Base-by-base conservation (phyloP, 805 yeast species). In the Lachancea lanzarotensis region DNA sequence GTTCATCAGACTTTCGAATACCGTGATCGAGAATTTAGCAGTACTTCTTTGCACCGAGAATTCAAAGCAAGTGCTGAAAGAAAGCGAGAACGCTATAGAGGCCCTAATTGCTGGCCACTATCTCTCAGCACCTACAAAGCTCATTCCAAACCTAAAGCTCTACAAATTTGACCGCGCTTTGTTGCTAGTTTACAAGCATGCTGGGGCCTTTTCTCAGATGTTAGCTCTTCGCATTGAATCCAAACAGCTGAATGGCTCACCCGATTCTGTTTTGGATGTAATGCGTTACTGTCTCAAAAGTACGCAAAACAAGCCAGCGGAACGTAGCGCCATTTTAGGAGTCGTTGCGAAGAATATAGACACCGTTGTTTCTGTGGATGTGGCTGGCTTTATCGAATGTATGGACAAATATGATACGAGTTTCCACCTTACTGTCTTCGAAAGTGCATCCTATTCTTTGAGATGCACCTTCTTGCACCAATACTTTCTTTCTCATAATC, bases 41-140 rank as follows among this genome's bases (percentile, higher is more conserved):
- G 64, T 70, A 3, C 63, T 61, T 3, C 63, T 89, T 30, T 82
- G 86, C 53, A 52, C 67, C 16, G 67, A 60, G 40, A 53, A 66
- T 13, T 62, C 60, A 9, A 53, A 54, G 12, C 45, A 50, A 5
- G 54, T 52, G 20, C 71, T 67, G 42, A 73, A 69, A 22, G 91
- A 84, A 47, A 78, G 86, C 52, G 91, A 91, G 58, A 69, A 84
- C 37, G 90, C 95, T 11, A 61, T 89, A 9, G 86, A 82, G 53
- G 75, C 88, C 38, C 59, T 93, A 15, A 58, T 91, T 1, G 77
- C 95, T 0, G 70, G 72, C 1, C 83, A 82, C 57, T 78, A 75
- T 42, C 87, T 91, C 0, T 65, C 73, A 0, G 72, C 78, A 52
- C 66, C 75, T 19, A 70, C 71, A 1, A 63, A 62, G 17, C 60